Percentiles rank a stretch among this genome's conserved stretches.
Conservation (phyloP, 148 eudicot species). For the Linanthus parryae region DNA sequence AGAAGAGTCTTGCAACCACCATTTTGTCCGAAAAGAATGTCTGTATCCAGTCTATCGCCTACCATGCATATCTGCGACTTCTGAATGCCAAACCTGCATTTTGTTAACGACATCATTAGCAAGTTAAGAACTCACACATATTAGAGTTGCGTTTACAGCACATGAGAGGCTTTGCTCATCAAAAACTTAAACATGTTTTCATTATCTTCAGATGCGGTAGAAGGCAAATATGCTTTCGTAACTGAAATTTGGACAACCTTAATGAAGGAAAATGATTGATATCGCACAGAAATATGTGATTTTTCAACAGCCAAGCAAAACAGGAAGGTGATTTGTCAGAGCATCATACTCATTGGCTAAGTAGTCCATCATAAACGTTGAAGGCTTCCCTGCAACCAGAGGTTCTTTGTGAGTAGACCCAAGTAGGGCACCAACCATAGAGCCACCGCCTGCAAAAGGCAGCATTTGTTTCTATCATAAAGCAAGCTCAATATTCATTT, state of each 20-base stretch:
- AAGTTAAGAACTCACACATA: too few species aligned
- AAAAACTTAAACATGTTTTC: too few species aligned
- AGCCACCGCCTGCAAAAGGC: conserved; percentile 65
- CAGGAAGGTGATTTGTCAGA: too few species aligned
- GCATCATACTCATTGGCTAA: conserved; percentile 56
- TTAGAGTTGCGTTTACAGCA: too few species aligned
- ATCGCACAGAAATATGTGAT: too few species aligned
- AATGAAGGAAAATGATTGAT: too few species aligned
- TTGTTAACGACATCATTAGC: not conserved
- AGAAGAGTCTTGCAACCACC: conserved; percentile 98
- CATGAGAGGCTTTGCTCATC: too few species aligned
- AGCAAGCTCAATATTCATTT: conserved; percentile 9
- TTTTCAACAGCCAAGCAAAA: too few species aligned
- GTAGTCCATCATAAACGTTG: conserved; percentile 98
- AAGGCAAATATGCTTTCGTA: too few species aligned
- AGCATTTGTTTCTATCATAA: not conserved
- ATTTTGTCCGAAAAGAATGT: conserved; percentile 87
- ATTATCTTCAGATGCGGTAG: too few species aligned
- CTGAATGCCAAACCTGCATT: conserved; percentile 57
- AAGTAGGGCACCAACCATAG: conserved; percentile 83
- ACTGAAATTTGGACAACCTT: too few species aligned
- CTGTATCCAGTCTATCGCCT: conserved; percentile 94
- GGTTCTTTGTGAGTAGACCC: conserved; percentile 88
- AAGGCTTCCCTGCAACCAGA: conserved; percentile 87
- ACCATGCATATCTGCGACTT: conserved; percentile 98